Evolutionary conservation across 73 alveolate species (phyloP), one percentile per base, ranked within the genome.

Genomic region (Stentor coeruleus): DNA sequence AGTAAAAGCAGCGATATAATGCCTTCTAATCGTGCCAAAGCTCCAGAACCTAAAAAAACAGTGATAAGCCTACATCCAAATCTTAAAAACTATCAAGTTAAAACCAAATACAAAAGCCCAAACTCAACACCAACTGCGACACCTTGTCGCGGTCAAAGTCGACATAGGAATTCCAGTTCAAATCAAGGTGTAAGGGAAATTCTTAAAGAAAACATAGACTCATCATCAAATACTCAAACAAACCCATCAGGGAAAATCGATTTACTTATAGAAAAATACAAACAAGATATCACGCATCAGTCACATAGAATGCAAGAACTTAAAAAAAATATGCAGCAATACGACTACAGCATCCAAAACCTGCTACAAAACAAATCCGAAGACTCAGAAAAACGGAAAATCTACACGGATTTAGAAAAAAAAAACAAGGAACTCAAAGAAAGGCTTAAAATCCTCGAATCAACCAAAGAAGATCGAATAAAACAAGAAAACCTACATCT

Each of bases 291-390:
- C n/a, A 26, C n/a, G 26, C 11, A 26, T 40, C 79, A 66, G 37
- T 20, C 79, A 20, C 39, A 20, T 26, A 20, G 79, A 1, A 66
- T 66, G 79, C 79, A 66, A 66, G n/a, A 66, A 26, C 11, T 66
- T 0, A 66, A 66, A 66, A 66, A 31, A 66, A 66, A 66, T 40
- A 66, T 66, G 79, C 79, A 66, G 39, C 40, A 66, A 66, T 66
- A 66, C 37, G 79, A 66, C 79, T 15, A 66, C n/a, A 66, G 37
- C 33, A 66, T 66, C 39, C n/a, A 66, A 66, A 31, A 31, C 41
- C 37, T 66, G 14, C 79, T 66, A 28, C 40, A 20, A 66, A 20
- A 66, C 79, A 66, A 66, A 33, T 37, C 79, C 14, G 49, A 66
- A 33, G 79, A 66, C 37, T 20, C n/a, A 26, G 79, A 66, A 66